Percentiles rank a stretch among this genome's conserved stretches.
Evolutionary conservation across 2,329 filamentous ascomycete species (phyloP).

Genomic region (Curvularia sp.): DNA sequence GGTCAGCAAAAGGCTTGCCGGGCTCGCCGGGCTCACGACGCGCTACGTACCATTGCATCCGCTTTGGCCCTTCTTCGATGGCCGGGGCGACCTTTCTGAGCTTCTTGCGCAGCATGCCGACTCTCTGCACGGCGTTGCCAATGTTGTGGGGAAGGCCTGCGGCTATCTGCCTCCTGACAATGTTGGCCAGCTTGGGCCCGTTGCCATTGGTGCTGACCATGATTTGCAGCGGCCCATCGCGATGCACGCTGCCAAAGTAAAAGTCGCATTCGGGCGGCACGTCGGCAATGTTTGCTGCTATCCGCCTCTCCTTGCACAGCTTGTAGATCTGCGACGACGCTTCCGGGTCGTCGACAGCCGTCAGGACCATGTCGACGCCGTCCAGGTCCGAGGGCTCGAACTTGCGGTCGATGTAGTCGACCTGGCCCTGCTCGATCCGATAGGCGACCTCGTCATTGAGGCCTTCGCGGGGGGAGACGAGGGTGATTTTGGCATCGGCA

Average conservation of each 20-base stretch:
- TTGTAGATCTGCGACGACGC: slow-evolving; percentile 94
- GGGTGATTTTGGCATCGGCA: slow-evolving; percentile 87
- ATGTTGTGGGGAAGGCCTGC: slow-evolving; percentile 76
- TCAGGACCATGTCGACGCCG: slow-evolving; percentile 82
- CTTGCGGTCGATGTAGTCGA: slow-evolving; percentile 80
- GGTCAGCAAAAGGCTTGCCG: slow-evolving; percentile 35
- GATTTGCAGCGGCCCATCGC: slow-evolving; percentile 93
- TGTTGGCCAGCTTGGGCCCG: slow-evolving; percentile 86
- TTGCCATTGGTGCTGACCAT: slow-evolving; percentile 99
- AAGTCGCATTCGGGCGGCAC: slow-evolving; percentile 98
- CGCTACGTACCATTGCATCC: slow-evolving; percentile 78
- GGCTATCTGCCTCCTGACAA: slow-evolving; percentile 84
- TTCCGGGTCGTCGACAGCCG: slow-evolving; percentile 89
- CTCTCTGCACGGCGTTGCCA: slow-evolving; percentile 83
- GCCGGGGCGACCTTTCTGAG: slow-evolving; percentile 78
- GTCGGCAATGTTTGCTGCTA: slow-evolving; percentile 95
- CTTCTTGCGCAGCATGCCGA: slow-evolving; percentile 80
- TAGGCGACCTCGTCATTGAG: slow-evolving; percentile 88
- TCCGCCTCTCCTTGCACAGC: slow-evolving; percentile 82
- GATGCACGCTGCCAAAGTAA: slow-evolving; percentile 95
- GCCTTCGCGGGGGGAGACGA: slow-evolving; percentile 80
- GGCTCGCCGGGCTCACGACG: too few relatives aligned
- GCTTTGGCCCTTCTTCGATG: slow-evolving; percentile 76
- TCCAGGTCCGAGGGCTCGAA: slow-evolving; percentile 91
- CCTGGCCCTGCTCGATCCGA: slow-evolving; percentile 76